Base-by-base conservation (phyloP, 805 yeast species). In the Spencermartinsiella europaea region DNA sequence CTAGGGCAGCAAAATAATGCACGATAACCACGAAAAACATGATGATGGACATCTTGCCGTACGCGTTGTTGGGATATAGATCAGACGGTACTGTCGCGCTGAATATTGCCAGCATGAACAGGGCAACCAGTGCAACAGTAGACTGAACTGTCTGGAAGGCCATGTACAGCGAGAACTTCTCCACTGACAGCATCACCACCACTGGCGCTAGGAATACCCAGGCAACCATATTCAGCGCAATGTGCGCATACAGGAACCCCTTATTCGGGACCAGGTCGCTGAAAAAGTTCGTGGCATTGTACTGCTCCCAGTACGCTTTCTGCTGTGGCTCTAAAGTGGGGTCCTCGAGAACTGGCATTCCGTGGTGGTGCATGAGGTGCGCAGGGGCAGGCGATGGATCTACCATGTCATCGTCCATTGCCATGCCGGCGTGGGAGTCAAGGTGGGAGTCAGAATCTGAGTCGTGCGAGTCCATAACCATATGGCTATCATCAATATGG, bases 11-110 rank as follows among this genome's bases (percentile, higher is more conserved):
- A 10, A 70, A 50, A 59, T 75, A 77, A 53, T 86, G 95, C 2
- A 70, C 64, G 1, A 74, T 47, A 1, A 80, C 64, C 8, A 79
- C 63, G 42, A 81, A 60, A 8, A 83, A 64, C 48, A 88, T 65
- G 8, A 85, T 75, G 59, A 76, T 68, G 20, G 84, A 74, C 79
- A 85, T 79, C 57, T 73, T 76, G 12, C 77, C 67, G 64, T 89
- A 89, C 0, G 84, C 82, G 60, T 86, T 86, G 35, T 75, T 71
- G 0, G 95, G 95, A 62, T 87, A 91, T 56, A 87, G 68, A 46
- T 75, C 61, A 21, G 58, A 71, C 0, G 85, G 83, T 20, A 80
- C 81, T 15, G 82, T 69, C 3, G 69, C 62, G 35, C 78, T 74
- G 59, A 81, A 87, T 7, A 81, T 65, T 42, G 77, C 73, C 56